A percentile compares a stretch with the other conserved stretches of the same genome.
phyloP scores from a whole-genome alignment of 495 filamentous ascomycete genomes.

The Filosporella fistucella region DNA sequence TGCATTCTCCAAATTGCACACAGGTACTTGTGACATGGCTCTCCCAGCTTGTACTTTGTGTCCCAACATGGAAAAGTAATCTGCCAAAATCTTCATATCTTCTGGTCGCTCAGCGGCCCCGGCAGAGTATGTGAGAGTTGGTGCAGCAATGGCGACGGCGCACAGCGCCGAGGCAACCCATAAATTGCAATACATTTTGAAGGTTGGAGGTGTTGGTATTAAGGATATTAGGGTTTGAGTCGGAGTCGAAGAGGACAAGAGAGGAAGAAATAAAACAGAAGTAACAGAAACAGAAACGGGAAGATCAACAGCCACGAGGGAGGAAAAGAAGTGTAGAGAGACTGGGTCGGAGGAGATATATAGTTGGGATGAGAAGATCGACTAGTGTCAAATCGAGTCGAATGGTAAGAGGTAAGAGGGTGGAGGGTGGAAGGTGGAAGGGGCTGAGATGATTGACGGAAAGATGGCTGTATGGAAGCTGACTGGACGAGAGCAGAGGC shows the following conservation, averaged over 20 bases:
- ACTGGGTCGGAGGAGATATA: conserved; percentile 2
- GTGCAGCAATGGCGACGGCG: conserved; percentile 41
- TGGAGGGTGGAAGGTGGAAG: not conserved
- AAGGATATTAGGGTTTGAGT: conserved; percentile 23
- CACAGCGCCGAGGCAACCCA: conserved; percentile 40
- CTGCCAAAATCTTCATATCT: conserved; percentile 36
- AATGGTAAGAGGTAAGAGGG: not conserved
- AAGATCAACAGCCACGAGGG: not conserved
- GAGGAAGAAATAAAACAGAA: conserved; percentile 2
- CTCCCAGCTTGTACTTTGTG: conserved; percentile 39
- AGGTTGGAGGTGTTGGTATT: conserved; percentile 20
- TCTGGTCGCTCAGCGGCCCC: conserved; percentile 29
- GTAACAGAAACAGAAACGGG: not conserved
- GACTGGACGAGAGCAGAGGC: not conserved
- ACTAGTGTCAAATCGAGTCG: too few species aligned
- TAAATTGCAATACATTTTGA: conserved; percentile 40
- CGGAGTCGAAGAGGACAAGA: not conserved
- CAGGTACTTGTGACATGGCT: conserved; percentile 29
- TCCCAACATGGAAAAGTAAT: conserved; percentile 51
- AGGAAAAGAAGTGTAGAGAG: not conserved
- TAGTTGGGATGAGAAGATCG: not conserved
- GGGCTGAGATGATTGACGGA: not conserved
- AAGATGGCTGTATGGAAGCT: not conserved
- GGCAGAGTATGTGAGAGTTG: conserved; percentile 30
- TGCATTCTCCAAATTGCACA: conserved; percentile 47